Evolutionary conservation across 73 alveolate genomes (phyloP).

Genomic region (Uronychia binucleata): DNA sequence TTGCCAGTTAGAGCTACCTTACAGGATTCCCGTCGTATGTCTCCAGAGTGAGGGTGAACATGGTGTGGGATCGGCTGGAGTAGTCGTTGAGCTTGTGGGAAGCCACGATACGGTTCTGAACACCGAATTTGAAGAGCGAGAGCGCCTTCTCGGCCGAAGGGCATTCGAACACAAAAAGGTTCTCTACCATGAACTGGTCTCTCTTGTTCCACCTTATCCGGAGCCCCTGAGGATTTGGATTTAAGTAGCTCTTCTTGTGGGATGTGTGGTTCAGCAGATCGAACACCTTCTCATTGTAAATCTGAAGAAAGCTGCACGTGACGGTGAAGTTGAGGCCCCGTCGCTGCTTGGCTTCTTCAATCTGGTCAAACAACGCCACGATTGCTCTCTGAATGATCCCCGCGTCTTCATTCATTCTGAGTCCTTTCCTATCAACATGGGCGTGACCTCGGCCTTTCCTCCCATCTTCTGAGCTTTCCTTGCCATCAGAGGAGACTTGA

Average conservation of each 20-base stretch:
- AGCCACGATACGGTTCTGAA: slow-evolving; percentile 88
- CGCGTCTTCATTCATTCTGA: slow-evolving; percentile 1
- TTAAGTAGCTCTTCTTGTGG: not conserved
- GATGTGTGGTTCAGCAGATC: slow-evolving; percentile 46
- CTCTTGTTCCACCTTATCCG: slow-evolving; percentile 75
- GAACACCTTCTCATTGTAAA: slow-evolving; percentile 55
- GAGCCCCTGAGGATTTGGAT: slow-evolving; percentile 30
- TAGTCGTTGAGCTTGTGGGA: slow-evolving; percentile 86
- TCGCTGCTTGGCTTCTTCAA: slow-evolving; percentile 20
- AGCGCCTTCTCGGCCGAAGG: slow-evolving; percentile 64
- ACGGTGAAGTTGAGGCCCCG: slow-evolving; percentile 44
- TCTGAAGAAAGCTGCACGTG: slow-evolving; percentile 50
- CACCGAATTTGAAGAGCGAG: slow-evolving; percentile 70
- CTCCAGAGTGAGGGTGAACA: slow-evolving; percentile 82
- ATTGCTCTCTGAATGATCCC: slow-evolving; percentile 33
- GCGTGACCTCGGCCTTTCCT: not conserved
- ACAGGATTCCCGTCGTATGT: slow-evolving; percentile 25
- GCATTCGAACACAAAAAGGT: slow-evolving; percentile 67
- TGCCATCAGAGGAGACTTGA: slow-evolving; percentile 10
- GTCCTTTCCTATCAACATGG: slow-evolving; percentile 1
- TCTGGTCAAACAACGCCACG: slow-evolving; percentile 4
- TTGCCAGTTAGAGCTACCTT: slow-evolving; percentile 61
- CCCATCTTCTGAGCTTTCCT: not conserved
- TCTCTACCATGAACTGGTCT: slow-evolving; percentile 76
- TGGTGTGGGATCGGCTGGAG: slow-evolving; percentile 94